phyloP scores from a whole-genome alignment of 352 stramenopile genomes.

The Pythium phragmitis region DNA sequence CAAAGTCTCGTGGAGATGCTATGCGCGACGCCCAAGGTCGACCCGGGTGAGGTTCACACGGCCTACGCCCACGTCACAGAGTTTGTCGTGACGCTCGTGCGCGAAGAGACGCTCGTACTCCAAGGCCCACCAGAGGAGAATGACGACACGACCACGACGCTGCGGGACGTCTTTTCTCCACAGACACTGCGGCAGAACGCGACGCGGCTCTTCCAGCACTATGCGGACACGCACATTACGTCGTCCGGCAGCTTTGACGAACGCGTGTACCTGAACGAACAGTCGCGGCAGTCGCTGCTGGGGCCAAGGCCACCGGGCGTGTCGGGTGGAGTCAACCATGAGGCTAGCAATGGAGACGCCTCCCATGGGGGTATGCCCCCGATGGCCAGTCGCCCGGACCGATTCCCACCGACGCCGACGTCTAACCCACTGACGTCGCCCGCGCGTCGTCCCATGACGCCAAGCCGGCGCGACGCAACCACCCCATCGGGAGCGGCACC shows the following conservation, averaged over 20 bases:
- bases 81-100: conserved; percentile 14
- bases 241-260: conserved; percentile 31
- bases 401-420: not conserved
- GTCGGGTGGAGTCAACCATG: not conserved
- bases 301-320: conserved; percentile 22
- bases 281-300: conserved; percentile 32
- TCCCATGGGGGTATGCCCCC: conserved; percentile 19
- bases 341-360: conserved; percentile 19
- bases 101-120: conserved; percentile 18
- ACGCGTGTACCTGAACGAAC: conserved; percentile 34
- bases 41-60: conserved; percentile 25
- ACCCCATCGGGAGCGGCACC: conserved; percentile 23
- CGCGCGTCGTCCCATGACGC: conserved; percentile 19
- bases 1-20: conserved; percentile 31
- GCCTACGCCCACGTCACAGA: conserved; percentile 14
- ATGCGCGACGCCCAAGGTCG: conserved; percentile 31
- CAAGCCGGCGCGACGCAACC: conserved; percentile 17
- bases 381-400: conserved; percentile 9
- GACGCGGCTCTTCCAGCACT: conserved; percentile 27
- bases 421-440: conserved; percentile 24
- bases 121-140: not conserved
- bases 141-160: not conserved
- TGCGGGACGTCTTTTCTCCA: conserved; percentile 17
- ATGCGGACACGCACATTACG: conserved; percentile 19
- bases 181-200: conserved; percentile 24